Conservation (phyloP, 352 stramenopile genomes). For the Pythium guiyangense region DNA sequence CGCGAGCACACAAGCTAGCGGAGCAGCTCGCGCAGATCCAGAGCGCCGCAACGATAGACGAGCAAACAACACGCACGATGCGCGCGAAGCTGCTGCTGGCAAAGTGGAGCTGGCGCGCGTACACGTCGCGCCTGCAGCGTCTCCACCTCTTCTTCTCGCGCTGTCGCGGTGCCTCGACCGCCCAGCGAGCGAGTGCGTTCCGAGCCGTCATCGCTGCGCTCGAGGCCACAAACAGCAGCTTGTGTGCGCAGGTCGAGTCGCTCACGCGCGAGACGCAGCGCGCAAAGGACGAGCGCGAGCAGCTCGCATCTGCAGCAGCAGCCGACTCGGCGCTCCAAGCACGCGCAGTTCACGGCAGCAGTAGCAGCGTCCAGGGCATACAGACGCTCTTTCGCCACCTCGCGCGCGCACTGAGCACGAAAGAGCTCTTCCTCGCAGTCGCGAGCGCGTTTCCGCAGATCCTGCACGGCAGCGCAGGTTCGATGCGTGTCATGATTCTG, state of each 20-base stretch:
- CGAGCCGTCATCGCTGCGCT: background rate
- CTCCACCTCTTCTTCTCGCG: constrained; percentile 34
- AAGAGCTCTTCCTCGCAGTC: constrained; percentile 44
- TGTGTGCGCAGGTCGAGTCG: background rate
- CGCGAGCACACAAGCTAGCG: background rate
- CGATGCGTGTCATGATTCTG: background rate
- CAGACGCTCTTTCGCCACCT: constrained; percentile 48
- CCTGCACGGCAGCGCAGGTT: constrained; percentile 33
- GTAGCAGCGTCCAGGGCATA: constrained; percentile 13
- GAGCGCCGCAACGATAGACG: background rate
- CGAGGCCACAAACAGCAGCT: background rate
- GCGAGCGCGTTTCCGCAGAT: constrained; percentile 33
- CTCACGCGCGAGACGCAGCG: background rate
- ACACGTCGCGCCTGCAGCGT: constrained; percentile 21
- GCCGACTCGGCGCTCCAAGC: background rate
- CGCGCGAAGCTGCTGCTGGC: constrained; percentile 15
- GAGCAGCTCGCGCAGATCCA: background rate
- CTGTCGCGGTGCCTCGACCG: constrained; percentile 11
- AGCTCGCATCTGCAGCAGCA: background rate
- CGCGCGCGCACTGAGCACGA: constrained; percentile 21
- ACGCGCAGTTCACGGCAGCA: constrained; percentile 9
- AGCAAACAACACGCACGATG: background rate
- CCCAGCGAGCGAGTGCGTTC: background rate
- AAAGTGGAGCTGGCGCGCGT: constrained; percentile 52
- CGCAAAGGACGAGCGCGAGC: background rate